Evolutionary conservation across 1,284 basidiomycete species (phyloP).

Genomic region (Coniferiporia weirii): DNA sequence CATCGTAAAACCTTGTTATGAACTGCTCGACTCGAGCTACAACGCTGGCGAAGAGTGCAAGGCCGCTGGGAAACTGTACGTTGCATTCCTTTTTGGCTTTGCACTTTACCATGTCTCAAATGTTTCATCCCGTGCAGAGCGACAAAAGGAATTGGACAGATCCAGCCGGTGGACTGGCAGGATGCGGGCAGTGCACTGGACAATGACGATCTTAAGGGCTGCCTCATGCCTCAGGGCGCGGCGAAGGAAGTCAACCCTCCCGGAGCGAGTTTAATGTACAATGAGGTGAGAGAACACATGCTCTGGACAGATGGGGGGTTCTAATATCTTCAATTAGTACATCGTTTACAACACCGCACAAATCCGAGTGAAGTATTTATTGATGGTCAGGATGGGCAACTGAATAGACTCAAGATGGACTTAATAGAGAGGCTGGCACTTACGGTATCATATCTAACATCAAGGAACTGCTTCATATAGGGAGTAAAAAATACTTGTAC

Average conservation of each 20-base stretch:
- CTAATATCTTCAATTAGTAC: conserved; percentile 28
- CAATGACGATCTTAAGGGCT: conserved; percentile 46
- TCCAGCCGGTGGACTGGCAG: conserved; percentile 52
- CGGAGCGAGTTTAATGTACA: conserved; percentile 40
- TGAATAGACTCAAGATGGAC: not conserved
- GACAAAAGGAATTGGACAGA: conserved; percentile 50
- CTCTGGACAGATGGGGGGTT: not conserved
- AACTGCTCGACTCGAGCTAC: conserved; percentile 43
- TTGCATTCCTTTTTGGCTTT: conserved; percentile 15
- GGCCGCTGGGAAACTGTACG: conserved; percentile 30
- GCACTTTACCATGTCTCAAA: not conserved
- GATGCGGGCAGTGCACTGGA: conserved; percentile 51
- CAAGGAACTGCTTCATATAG: not conserved
- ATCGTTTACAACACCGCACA: conserved; percentile 40
- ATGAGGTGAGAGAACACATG: conserved; percentile 38
- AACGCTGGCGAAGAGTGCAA: conserved; percentile 48
- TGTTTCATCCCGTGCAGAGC: conserved; percentile 30
- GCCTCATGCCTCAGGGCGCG: conserved; percentile 53
- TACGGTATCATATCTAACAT: not conserved
- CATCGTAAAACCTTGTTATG: conserved; percentile 51
- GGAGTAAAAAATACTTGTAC: not conserved
- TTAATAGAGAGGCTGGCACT: no score
- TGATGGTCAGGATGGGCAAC: conserved; percentile 37
- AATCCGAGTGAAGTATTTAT: conserved; percentile 38
- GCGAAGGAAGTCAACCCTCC: conserved; percentile 31